These are phyloP conservation scores for Leptographium radiaticola DNA, from an alignment of 2,329 filamentous ascomycete species.

Conservation along the genomic window DNA sequence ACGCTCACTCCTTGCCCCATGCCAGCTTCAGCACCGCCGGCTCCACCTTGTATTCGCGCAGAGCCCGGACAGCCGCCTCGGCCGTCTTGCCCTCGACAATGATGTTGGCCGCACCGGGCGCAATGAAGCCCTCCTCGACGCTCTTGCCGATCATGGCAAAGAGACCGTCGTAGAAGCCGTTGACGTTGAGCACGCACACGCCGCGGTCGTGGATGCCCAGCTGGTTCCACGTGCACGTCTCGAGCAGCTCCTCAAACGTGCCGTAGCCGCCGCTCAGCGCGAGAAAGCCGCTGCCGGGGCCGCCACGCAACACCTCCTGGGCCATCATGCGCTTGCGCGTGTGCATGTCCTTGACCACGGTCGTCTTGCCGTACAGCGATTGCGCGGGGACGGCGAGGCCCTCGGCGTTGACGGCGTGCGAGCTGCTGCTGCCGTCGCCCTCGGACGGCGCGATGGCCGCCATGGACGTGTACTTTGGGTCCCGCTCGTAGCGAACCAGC, in stretches of 20 bases:
- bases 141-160: slow-evolving; percentile 68
- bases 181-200: slow-evolving; percentile 73
- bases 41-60: slow-evolving; percentile 65
- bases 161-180: slow-evolving; percentile 85
- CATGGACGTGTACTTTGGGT: slow-evolving; percentile 39
- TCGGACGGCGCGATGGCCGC: not conserved
- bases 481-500: slow-evolving; percentile 66
- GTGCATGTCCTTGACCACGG: slow-evolving; percentile 91
- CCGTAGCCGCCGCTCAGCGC: slow-evolving; percentile 83
- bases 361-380: slow-evolving; percentile 64
- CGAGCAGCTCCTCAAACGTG: slow-evolving; percentile 90
- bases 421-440: not conserved
- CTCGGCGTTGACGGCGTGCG: not conserved
- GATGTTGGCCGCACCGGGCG: slow-evolving; percentile 56
- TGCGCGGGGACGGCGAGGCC: slow-evolving; percentile 47
- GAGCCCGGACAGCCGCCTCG: slow-evolving; percentile 55
- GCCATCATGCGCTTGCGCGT: slow-evolving; percentile 93
- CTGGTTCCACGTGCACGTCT: slow-evolving; percentile 90
- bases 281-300: slow-evolving; percentile 76
- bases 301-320: slow-evolving; percentile 67
- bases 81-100: slow-evolving; percentile 62
- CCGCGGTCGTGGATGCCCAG: slow-evolving; percentile 76
- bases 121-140: slow-evolving; percentile 66
- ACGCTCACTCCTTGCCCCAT: slow-evolving; percentile 53
- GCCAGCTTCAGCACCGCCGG: slow-evolving; percentile 65